Conservation (phyloP, 495 filamentous ascomycete species). For the Viridothelium virens region DNA sequence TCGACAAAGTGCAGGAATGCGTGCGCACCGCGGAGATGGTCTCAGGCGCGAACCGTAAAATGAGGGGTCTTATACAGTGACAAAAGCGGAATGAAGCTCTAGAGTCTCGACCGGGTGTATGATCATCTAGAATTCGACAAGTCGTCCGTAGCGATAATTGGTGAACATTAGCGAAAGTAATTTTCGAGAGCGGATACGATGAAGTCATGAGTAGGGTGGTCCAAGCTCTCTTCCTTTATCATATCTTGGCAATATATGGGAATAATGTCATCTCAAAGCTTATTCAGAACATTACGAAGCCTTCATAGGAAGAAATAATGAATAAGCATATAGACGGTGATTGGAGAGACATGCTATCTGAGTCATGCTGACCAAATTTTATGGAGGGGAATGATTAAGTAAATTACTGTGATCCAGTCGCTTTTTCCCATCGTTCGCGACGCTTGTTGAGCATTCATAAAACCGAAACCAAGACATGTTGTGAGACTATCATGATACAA, state of each 20-base stretch:
- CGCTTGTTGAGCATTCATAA: neutral
- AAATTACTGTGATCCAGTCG: too few species aligned
- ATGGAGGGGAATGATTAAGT: neutral
- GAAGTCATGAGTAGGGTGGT: neutral
- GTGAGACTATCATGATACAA: neutral
- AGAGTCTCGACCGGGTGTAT: too few species aligned
- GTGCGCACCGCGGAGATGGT: neutral
- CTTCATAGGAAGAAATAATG: neutral
- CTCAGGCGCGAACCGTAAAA: neutral
- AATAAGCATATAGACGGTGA: too few species aligned
- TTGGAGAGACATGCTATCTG: too few species aligned
- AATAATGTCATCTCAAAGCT: conserved; percentile 6
- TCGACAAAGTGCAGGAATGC: neutral
- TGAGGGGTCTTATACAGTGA: too few species aligned
- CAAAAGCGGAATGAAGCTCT: too few species aligned
- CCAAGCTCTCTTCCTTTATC: neutral
- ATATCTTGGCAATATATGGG: neutral
- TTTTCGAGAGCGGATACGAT: neutral
- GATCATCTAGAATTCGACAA: too few species aligned
- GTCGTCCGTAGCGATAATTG: neutral
- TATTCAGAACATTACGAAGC: conserved; percentile 1
- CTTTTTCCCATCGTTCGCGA: too few species aligned
- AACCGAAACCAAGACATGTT: neutral
- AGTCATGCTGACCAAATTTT: neutral
- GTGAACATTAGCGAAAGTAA: neutral